These are phyloP conservation scores for Murraya paniculata DNA, from an alignment of 345 rosid genomes.

Conservation along the genomic window DNA sequence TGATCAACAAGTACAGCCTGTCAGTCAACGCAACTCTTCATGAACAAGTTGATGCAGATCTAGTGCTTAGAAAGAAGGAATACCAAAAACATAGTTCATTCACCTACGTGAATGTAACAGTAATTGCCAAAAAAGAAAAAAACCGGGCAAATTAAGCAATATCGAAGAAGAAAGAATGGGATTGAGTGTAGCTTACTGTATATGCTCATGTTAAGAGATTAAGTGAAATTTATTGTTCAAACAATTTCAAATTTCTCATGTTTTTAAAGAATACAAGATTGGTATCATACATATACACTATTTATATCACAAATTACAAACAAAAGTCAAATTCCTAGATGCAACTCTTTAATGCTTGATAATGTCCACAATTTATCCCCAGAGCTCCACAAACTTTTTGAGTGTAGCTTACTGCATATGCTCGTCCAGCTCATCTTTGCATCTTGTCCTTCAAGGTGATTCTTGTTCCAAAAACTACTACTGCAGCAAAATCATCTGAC, in stretches of 20 bases:
- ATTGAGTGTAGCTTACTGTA: too few relatives aligned
- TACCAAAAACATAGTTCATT: too few relatives aligned
- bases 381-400: constrained; percentile 5
- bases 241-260: constrained; percentile 15
- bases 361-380: background rate
- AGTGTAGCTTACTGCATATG: background rate
- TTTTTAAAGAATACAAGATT: constrained; percentile 35
- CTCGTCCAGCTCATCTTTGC: background rate
- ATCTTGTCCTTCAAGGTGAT: constrained; percentile 18
- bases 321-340: constrained; percentile 18
- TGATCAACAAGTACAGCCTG: background rate
- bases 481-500: constrained; percentile 32
- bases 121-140: too few relatives aligned
- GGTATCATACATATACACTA: constrained; percentile 34
- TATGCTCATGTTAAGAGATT: constrained; percentile 5
- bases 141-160: too few relatives aligned
- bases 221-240: constrained; percentile 23
- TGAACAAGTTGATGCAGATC: background rate
- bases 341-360: constrained; percentile 16
- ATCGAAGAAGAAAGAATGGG: background rate
- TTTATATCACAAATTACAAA: constrained; percentile 24
- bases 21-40: background rate
- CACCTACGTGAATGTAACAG: too few relatives aligned
- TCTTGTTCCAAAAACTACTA: constrained; percentile 16
- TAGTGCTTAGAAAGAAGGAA: too few relatives aligned